phyloP scores from a whole-genome alignment of 805 yeast genomes.

The Saccharomycopsis sp. region DNA sequence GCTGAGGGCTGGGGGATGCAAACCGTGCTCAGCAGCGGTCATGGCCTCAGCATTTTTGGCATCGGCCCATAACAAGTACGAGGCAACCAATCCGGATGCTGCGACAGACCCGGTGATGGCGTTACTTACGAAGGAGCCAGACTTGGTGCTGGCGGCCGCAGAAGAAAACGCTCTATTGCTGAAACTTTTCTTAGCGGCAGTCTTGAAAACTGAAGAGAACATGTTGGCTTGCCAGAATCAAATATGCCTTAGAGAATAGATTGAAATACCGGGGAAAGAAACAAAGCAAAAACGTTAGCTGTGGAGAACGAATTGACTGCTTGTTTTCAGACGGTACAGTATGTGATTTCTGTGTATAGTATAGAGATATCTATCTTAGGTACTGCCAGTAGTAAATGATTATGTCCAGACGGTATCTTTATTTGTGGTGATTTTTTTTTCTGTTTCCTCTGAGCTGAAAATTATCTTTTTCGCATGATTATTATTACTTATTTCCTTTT shows the following conservation, averaged over 20 bases:
- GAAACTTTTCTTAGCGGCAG: background rate
- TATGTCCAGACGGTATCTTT: background rate
- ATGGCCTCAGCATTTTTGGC: constrained; percentile 85
- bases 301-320: background rate
- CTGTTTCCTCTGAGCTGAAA: background rate
- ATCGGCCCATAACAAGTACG: constrained; percentile 77
- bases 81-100: constrained; percentile 71
- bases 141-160: background rate
- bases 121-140: constrained; percentile 36
- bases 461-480: background rate
- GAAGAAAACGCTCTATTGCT: background rate
- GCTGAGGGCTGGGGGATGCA: constrained; percentile 86
- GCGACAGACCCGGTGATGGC: constrained; percentile 58
- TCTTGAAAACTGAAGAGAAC: background rate
- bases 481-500: background rate
- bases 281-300: background rate
- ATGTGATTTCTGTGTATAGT: no score
- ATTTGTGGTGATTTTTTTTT: background rate
- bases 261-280: background rate
- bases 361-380: no score
- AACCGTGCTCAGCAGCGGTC: constrained; percentile 99
- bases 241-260: background rate
- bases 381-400: no score
- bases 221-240: background rate
- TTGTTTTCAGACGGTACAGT: background rate